Conservation (phyloP, 257 asterid genomes). For the Salvia miltiorrhiza region DNA sequence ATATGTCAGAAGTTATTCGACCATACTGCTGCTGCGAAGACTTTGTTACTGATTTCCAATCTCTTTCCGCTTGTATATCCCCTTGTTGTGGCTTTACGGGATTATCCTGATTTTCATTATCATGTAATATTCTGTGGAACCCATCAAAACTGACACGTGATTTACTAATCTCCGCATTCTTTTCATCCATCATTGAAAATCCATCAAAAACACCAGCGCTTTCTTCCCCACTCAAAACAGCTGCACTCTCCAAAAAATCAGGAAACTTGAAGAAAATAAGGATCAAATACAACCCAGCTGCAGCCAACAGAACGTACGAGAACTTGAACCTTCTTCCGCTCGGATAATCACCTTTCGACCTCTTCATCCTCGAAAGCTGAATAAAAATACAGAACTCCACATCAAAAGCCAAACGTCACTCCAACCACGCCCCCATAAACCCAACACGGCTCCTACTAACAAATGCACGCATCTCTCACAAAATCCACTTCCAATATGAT, state of each 20-base stretch:
- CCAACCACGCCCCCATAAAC: constrained; percentile 20
- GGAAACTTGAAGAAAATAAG: constrained; percentile 69
- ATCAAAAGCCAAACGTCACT: constrained; percentile 9
- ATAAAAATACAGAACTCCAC: constrained; percentile 21
- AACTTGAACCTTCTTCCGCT: constrained; percentile 63
- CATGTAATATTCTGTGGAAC: constrained; percentile 46
- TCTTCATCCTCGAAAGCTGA: constrained; percentile 51
- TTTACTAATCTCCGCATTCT: constrained; percentile 33
- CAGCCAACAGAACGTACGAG: constrained; percentile 57
- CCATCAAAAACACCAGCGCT: constrained; percentile 34
- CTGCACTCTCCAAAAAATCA: constrained; percentile 56
- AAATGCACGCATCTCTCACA: background rate
- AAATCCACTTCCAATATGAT: constrained; percentile 8
- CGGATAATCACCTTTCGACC: constrained; percentile 59
- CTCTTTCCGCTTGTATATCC: constrained; percentile 25
- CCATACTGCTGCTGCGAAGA: constrained; percentile 59
- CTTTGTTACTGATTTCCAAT: constrained; percentile 17
- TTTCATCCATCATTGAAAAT: constrained; percentile 33
- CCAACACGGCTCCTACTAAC: background rate
- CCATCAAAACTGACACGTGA: constrained; percentile 43
- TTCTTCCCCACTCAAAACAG: constrained; percentile 41
- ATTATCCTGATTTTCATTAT: constrained; percentile 41
- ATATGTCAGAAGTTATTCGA: constrained; percentile 60
- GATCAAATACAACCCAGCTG: constrained; percentile 68
- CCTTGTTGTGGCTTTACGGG: constrained; percentile 32